phyloP scores from a whole-genome alignment of 352 stramenopile species.

The Phytophthora pseudosyringae region DNA sequence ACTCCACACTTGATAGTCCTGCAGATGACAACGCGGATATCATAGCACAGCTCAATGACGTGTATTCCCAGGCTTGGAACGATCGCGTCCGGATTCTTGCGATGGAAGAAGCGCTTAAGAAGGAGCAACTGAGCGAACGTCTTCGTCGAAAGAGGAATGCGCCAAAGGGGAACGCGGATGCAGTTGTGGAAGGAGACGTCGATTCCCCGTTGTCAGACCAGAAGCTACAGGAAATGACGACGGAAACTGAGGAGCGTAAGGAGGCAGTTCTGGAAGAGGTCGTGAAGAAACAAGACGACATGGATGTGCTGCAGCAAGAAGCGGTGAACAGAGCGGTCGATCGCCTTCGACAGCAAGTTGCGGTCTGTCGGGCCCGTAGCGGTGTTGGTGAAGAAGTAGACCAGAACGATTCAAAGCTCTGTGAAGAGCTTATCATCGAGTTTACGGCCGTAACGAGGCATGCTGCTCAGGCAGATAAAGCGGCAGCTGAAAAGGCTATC shows the following conservation, averaged over 20 bases:
- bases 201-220: background rate
- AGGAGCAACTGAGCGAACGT: constrained; percentile 36
- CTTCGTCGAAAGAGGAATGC: constrained; percentile 29
- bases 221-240: constrained; percentile 16
- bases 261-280: constrained; percentile 42
- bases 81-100: constrained; percentile 29
- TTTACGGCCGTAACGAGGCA: constrained; percentile 1
- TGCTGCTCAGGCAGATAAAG: constrained; percentile 16
- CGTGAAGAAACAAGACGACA: constrained; percentile 47
- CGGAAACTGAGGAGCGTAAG: constrained; percentile 18
- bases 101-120: constrained; percentile 41
- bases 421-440: constrained; percentile 1
- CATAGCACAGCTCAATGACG: constrained; percentile 42
- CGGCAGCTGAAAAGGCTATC: constrained; percentile 11
- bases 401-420: background rate
- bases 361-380: constrained; percentile 1
- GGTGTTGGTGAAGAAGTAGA: background rate
- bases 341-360: constrained; percentile 21
- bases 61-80: constrained; percentile 42
- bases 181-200: background rate
- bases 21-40: constrained; percentile 40
- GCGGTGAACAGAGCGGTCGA: constrained; percentile 17
- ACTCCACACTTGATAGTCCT: background rate
- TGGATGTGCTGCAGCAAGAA: constrained; percentile 36
- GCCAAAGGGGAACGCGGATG: background rate